Base-by-base conservation (phyloP, 169 alveolate genomes). In the Eimeria praecox region DNA sequence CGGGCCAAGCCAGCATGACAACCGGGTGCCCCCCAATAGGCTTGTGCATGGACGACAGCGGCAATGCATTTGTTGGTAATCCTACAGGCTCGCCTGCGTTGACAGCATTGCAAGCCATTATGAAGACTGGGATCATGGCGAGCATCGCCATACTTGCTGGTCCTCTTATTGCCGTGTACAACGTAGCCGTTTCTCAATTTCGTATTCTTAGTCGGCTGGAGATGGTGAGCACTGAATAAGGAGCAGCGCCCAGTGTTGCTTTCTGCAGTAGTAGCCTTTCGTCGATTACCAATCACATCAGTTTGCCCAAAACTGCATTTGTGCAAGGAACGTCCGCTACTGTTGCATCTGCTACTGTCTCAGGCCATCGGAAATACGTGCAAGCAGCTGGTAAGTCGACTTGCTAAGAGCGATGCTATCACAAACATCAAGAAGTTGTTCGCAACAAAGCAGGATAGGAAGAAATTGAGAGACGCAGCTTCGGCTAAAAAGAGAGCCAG, bases 21-120 rank as follows among this genome's bases (percentile, higher is more conserved):
- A 56, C 90, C 24, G 86, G 86, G 59, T 92, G 95, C 14, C 95
- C 95, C 33, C 95, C 95, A 22, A 78, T 92, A 90, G 95, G 95
- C 27, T n/a, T 92, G n/a, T 92, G 95, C 62, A 44, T 64, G n/a
- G 92, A 92, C 86, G 86, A 78, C 52, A 87, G 49, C 49, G 94
- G 94, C 64, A 59, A 87, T 40, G 64, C 83, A 10, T 59, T 83
- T 49, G 62, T 92, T 52, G 92, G 83, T 20, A 87, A 80, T 35
- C 92, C 95, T 24, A 59, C 64, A n/a, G 95, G 85, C n/a, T 92
- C 95, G 20, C 95, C 95, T n/a, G 92, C 92, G 33, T 14, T 83
- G 40, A 64, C 83, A 2, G 95, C 95, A 38, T 18, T 78, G 14
- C 89, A 69, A 22, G 92, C 77, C 4, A 62, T 92, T 18, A 54